Base-by-base conservation (phyloP, 2,329 filamentous ascomycete genomes). In the Fonsecaea multimorphosa region DNA sequence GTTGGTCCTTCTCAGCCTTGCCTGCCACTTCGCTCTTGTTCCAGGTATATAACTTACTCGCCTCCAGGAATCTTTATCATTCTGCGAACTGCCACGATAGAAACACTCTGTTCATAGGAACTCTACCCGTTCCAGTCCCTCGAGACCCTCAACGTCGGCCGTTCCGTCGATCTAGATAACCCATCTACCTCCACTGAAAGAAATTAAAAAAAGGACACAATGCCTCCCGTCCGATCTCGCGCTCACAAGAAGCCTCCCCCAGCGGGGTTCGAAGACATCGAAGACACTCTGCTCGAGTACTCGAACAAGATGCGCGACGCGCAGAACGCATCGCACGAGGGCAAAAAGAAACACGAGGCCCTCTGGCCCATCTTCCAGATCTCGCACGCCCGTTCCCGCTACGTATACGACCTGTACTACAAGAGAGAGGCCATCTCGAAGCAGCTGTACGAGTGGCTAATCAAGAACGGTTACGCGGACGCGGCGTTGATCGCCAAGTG, bases 331-430 rank as follows among this genome's bases (percentile, higher is more conserved):
- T 89, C 92, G 19, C 86, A 89, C 72, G 80, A 91, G 81, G 77
- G 91, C 81, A 86, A 92, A 85, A 85, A 91, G 87, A 93, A 93
- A 77, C 91, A 97, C 76, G 92, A 98, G 80, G 91, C 92, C 72
- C 87, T 93, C 70, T 99, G 95, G 95, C 94, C 95, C 67, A 93
- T 99, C 71, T 98, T 99, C 76, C 93, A 98, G 78, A 97, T 99
- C 76, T 90, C 90, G 27, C 95, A 99, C 80, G 65, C 70, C 86
- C 86, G 86, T 51, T 89, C 86, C 68, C 88, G 92, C 75, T 99
- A 99, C 80, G 90, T 99, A 70, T 99, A 97, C 82, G 95, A 98
- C 76, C 85, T 99, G 55, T 98, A 97, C 82, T 99, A 98, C 80
- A 90, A 96, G 78, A 97, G 97, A 81, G 92, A 97, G 80, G 94